A percentile compares a stretch with the other conserved stretches of the same genome.
Evolutionary conservation across 169 alveolate species (phyloP).

Genomic region (Amoebophrya sp.): DNA sequence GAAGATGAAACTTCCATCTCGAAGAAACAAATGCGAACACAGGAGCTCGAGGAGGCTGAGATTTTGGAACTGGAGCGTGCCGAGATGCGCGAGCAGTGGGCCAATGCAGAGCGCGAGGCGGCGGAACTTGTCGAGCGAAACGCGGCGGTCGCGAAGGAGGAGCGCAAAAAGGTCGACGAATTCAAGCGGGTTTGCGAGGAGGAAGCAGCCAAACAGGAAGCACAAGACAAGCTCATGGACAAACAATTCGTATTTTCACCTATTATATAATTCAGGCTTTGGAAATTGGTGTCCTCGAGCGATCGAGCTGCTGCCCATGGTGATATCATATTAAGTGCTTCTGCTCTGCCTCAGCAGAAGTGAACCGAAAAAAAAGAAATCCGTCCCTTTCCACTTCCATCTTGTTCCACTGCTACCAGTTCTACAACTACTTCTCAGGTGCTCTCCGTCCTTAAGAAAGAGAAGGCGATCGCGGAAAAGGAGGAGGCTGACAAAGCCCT

Average conservation of each 20-base stretch:
- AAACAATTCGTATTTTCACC: not conserved
- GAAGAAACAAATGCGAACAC: no score
- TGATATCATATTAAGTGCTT: no score
- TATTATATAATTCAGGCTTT: no score
- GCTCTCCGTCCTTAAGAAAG: not conserved
- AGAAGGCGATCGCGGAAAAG: not conserved
- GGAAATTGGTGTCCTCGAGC: no score
- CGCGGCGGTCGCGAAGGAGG: not conserved
- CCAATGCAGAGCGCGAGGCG: not conserved
- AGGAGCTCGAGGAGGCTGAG: not conserved
- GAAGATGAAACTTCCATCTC: no score
- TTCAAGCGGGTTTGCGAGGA: not conserved
- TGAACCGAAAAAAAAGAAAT: no score
- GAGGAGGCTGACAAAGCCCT: not conserved
- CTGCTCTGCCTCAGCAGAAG: no score
- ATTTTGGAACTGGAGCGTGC: not conserved
- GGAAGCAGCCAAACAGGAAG: not conserved
- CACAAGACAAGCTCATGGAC: not conserved
- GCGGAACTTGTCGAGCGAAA: not conserved
- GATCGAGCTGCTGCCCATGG: no score
- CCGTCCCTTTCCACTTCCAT: no score
- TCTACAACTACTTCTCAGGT: no score
- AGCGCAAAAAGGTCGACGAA: not conserved
- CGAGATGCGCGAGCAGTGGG: not conserved
- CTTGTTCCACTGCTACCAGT: no score